These are phyloP conservation scores for Suillus plorans DNA, from an alignment of 768 basidiomycete genomes.

Conservation along the genomic window DNA sequence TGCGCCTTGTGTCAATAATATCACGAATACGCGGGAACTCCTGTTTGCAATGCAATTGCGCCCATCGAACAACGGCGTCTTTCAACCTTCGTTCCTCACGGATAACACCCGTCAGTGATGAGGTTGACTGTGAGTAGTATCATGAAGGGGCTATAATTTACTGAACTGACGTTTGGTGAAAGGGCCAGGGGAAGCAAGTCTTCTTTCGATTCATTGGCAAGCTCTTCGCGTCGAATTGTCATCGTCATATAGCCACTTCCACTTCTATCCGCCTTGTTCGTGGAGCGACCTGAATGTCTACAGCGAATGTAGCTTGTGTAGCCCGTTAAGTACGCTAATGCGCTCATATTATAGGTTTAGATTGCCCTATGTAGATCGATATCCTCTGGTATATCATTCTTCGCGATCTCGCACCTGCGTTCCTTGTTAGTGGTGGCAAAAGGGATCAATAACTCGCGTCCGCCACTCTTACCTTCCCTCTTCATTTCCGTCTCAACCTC, in stretches of 20 bases:
- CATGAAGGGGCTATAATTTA: neutral
- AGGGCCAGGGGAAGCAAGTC: neutral
- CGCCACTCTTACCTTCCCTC: neutral
- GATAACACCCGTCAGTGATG: neutral
- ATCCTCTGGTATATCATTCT: neutral
- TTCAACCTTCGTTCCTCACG: neutral
- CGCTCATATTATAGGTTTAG: neutral
- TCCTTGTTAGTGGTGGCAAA: neutral
- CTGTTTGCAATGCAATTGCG: neutral
- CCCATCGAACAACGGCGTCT: neutral
- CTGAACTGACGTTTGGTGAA: neutral
- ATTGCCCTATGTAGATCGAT: neutral
- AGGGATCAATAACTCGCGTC: neutral
- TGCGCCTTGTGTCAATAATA: constrained; percentile 1
- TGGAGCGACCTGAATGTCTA: no score
- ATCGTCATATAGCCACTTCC: neutral
- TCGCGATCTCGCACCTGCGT: neutral
- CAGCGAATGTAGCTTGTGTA: neutral
- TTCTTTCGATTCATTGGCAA: neutral
- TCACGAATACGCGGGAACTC: no score
- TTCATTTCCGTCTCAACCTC: neutral
- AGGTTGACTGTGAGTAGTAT: neutral
- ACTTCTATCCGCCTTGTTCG: neutral
- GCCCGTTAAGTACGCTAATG: neutral
- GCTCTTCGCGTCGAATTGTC: neutral